Base-by-base conservation (phyloP, 257 asterid species). In the Ilex aquifolium region DNA sequence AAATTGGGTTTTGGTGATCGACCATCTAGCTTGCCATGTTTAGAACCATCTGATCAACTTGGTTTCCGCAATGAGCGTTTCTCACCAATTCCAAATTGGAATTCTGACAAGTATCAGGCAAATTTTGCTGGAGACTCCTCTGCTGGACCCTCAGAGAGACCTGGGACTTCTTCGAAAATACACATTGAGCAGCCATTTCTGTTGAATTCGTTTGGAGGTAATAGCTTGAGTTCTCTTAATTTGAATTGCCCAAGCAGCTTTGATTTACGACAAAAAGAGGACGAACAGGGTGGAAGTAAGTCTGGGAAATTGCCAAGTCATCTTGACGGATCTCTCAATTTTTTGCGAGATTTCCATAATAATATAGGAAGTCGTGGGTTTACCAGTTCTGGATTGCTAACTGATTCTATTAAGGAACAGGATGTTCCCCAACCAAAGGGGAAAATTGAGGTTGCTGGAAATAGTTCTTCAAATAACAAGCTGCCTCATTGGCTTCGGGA, bases 401-500 rank as follows among this genome's bases (percentile, higher is more conserved):
- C 77, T 16, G 74, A 67, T 69, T 65, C 31, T 57, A 69, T 31
- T 64, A 71, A 64, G 61, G 72, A 63, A 56, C 74, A 69, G 61
- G 66, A 61, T 62, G 68, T 14, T 63, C 55, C 76, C 32, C 76
- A 66, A 40, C 71, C 69, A 8, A 80, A 82, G 71, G 98, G 95
- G 32, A 83, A 85, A 77, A 92, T 81, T 80, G 81, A 21, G 27
- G 27, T 21, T 21, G 27, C 27, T 21, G 27, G 27, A 21, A 21
- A 21, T 21, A 21, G 27, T 21, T 21, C 27, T 21, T 21, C 27
- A 21, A 21, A 21, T 21, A 21, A 79, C 54, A 63, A 57, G 57
- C 85, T 92, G 46, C 99, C 99, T 32, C 97, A 92, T 67, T 92
- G 99, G 99, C 99, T 92, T 66, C 85, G 91, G 67, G 95, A 79